Conservation (phyloP, 805 yeast genomes). For the Nakazawaea sp. region DNA sequence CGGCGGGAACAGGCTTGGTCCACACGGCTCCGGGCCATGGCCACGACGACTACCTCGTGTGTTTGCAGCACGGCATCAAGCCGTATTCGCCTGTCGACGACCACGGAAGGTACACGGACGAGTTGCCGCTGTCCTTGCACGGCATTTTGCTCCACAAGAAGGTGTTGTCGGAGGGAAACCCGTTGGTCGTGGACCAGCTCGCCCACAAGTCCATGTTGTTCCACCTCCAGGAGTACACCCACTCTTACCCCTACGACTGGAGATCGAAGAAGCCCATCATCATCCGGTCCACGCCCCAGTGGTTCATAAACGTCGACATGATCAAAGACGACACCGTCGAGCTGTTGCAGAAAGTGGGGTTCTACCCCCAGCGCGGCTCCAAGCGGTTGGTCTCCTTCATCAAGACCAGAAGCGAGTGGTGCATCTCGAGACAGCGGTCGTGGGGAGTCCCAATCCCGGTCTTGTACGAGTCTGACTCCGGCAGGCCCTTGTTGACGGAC, state of each 20-base stretch:
- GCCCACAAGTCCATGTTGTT: constrained; percentile 34
- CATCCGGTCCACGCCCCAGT: constrained; percentile 92
- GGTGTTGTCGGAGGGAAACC: constrained; percentile 58
- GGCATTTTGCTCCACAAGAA: constrained; percentile 42
- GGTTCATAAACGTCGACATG: constrained; percentile 84
- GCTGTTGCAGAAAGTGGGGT: constrained; percentile 56
- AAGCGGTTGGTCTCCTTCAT: constrained; percentile 70
- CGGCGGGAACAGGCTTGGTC: constrained; percentile 91
- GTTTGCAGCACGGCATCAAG: constrained; percentile 46
- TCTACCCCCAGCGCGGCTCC: constrained; percentile 67
- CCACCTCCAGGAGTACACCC: constrained; percentile 44
- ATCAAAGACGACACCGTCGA: constrained; percentile 58
- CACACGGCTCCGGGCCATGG: constrained; percentile 99
- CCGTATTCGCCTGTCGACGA: constrained; percentile 77
- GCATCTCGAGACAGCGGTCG: constrained; percentile 89
- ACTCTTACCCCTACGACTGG: constrained; percentile 97
- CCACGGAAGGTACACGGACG: constrained; percentile 56
- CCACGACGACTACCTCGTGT: constrained; percentile 79
- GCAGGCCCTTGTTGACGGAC: constrained; percentile 55
- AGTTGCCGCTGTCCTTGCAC: constrained; percentile 35
- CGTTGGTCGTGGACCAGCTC: constrained; percentile 36
- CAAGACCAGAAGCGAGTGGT: constrained; percentile 85
- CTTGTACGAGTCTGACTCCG: constrained; percentile 52
- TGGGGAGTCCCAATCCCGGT: constrained; percentile 99
- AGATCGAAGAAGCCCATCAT: constrained; percentile 93